These are phyloP conservation scores for Rutidosis leptorrhynchoides DNA, from an alignment of 129 eudicot species.

Conservation along the genomic window DNA sequence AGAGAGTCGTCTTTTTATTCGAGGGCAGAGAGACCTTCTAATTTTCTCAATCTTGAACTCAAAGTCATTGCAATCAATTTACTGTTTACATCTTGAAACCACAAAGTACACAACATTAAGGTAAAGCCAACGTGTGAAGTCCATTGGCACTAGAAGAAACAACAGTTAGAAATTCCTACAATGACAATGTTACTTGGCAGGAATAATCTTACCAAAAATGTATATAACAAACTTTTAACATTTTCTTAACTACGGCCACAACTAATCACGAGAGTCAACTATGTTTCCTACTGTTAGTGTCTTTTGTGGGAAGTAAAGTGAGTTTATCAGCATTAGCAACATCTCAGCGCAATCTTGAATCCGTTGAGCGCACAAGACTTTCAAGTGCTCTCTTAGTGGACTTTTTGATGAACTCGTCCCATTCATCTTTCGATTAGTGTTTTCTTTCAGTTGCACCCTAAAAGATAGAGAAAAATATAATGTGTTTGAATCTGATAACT, in stretches of 20 bases:
- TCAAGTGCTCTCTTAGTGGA: constrained; percentile 77
- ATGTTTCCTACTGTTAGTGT: constrained; percentile 21
- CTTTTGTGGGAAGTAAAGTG: constrained; percentile 56
- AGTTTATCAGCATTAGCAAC: constrained; percentile 82
- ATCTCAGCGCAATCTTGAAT: constrained; percentile 80
- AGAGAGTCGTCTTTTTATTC: too few species aligned
- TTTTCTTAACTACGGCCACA: constrained; percentile 14
- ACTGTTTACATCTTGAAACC: neutral
- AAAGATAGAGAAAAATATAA: constrained; percentile 81
- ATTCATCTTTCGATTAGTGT: constrained; percentile 64
- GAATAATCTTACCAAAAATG: constrained; percentile 8
- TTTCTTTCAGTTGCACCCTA: constrained; percentile 58
- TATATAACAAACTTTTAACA: constrained; percentile 10
- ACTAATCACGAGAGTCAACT: constrained; percentile 51
- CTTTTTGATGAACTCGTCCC: constrained; percentile 64
- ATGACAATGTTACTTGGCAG: constrained; percentile 5
- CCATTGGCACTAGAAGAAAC: neutral
- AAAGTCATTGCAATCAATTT: neutral
- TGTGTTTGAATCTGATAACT: constrained; percentile 45
- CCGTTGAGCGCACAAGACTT: constrained; percentile 81
- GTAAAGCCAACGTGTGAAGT: neutral
- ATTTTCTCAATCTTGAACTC: too few species aligned
- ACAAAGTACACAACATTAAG: neutral
- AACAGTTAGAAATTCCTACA: constrained; percentile 15
- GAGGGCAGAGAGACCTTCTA: too few species aligned